Base-by-base conservation (phyloP, 768 basidiomycete genomes). In the Steccherinum ochraceum region DNA sequence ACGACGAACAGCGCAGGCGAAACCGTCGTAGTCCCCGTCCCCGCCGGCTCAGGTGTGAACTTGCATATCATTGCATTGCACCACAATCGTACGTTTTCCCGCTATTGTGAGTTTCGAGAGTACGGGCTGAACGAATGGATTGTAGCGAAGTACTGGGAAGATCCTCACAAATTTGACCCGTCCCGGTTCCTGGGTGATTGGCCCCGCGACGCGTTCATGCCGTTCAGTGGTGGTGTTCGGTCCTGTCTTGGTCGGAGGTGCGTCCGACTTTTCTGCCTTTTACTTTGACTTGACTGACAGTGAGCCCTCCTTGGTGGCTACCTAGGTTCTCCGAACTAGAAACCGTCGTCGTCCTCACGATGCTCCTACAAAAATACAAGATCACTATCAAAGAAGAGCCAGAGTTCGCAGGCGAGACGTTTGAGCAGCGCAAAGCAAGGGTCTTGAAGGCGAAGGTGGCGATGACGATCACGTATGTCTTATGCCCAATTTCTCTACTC, bases 141-240 rank as follows among this genome's bases (percentile, higher is more conserved):
- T 24, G 5, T 54, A 72, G 71, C 70, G 2, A 59, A 58, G n/a
- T 71, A 71, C 61, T 73, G 72, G 72, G 51, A 62, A 7, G 67
- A 72, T 40, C 71, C 72, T 0, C 40, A 63, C 30, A 52, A 49
- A 12, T 74, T 72, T 60, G 61, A 61, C 3, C 72, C 72, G 0
- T 67, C 65, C 19, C 71, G 79, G 5, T 81, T 80, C 66, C 63
- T 80, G 20, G 48, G 45, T 13, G 74, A 78, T 46, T 83, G 77
- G 73, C 71, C 74, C 20, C 67, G 71, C 27, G 78, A 81, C 59
- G 80, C 79, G 0, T 81, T 79, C 58, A 23, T 77, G 24, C 76
- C 80, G 4, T 81, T 80, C 58, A 76, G 72, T 49, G 67, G 60
- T 48, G 77, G 76, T 69, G 50, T 70, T 18, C 68, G 76, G 11